Conservation (phyloP, 202 grass and related monocot species). For the Setaria viridis region DNA sequence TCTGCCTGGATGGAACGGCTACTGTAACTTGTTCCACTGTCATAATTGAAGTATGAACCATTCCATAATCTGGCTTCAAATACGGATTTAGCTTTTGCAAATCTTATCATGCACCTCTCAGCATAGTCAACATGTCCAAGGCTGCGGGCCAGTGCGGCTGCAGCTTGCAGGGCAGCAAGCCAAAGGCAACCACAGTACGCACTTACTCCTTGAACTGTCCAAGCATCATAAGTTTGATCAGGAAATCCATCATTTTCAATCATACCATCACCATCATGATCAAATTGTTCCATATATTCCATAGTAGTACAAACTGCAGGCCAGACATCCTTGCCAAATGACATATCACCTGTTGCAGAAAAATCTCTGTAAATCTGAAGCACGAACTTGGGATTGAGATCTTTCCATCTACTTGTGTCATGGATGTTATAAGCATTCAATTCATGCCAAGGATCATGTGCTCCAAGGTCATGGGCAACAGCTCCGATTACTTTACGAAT, state of each 20-base stretch:
- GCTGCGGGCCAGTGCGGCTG: slow-evolving; percentile 68
- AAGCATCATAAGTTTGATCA: slow-evolving; percentile 98
- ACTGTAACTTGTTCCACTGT: slow-evolving; percentile 75
- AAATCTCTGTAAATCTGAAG: slow-evolving; percentile 97
- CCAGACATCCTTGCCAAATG: slow-evolving; percentile 92
- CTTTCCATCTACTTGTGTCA: slow-evolving; percentile 98
- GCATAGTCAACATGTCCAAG: slow-evolving; percentile 76
- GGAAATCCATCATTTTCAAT: slow-evolving; percentile 98
- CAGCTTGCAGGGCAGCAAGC: slow-evolving; percentile 94
- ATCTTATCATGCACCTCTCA: slow-evolving; percentile 86
- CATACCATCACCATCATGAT: slow-evolving; percentile 80
- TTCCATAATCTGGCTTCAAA: slow-evolving; percentile 95
- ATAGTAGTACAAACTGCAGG: slow-evolving; percentile 87
- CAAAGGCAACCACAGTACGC: slow-evolving; percentile 95
- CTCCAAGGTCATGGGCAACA: slow-evolving; percentile 93
- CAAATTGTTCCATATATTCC: slow-evolving; percentile 95
- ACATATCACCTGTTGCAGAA: slow-evolving; percentile 71
- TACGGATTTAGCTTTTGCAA: slow-evolving; percentile 76
- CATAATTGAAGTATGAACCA: slow-evolving; percentile 93
- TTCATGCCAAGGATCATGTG: slow-evolving; percentile 96
- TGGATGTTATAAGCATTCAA: slow-evolving; percentile 99
- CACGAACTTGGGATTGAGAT: slow-evolving; percentile 95
- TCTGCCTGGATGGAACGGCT: slow-evolving; percentile 93
- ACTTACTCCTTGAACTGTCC: slow-evolving; percentile 87
- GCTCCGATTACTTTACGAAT: slow-evolving; percentile 87